Conservation (phyloP, 176 grass and related monocot genomes). For the Musa troglodytarum region DNA sequence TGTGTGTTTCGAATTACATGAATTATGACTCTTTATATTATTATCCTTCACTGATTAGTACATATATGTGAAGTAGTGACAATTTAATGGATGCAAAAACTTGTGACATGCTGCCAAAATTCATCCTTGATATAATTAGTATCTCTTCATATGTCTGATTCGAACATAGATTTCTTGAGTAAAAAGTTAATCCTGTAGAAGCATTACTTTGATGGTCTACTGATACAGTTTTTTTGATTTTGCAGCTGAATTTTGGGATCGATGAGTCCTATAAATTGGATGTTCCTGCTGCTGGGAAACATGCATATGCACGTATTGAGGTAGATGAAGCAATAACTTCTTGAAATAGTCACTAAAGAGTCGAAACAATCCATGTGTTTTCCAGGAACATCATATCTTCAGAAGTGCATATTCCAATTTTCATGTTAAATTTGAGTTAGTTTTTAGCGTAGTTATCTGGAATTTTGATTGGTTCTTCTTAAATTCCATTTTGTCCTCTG, state of each 20-base stretch:
- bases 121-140: not conserved
- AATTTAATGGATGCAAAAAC: too few species aligned
- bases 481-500: too few species aligned
- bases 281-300: conserved; percentile 46
- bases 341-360: not conserved
- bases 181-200: not conserved
- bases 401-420: not conserved
- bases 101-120: too few species aligned
- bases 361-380: too few species aligned
- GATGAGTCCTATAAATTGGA: conserved; percentile 77
- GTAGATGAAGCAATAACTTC: conserved; percentile 16
- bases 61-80: too few species aligned
- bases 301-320: conserved; percentile 60
- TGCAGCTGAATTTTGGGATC: conserved; percentile 70
- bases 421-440: too few species aligned
- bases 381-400: not conserved
- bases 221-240: not conserved
- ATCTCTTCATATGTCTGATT: not conserved
- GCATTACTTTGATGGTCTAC: not conserved
- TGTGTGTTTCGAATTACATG: too few species aligned
- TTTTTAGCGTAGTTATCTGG: too few species aligned
- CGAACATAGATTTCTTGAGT: not conserved
- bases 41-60: too few species aligned
- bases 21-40: too few species aligned
- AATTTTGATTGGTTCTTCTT: too few species aligned